These are phyloP conservation scores for Citrus unshiu DNA, from an alignment of 345 rosid species.

Conservation along the genomic window DNA sequence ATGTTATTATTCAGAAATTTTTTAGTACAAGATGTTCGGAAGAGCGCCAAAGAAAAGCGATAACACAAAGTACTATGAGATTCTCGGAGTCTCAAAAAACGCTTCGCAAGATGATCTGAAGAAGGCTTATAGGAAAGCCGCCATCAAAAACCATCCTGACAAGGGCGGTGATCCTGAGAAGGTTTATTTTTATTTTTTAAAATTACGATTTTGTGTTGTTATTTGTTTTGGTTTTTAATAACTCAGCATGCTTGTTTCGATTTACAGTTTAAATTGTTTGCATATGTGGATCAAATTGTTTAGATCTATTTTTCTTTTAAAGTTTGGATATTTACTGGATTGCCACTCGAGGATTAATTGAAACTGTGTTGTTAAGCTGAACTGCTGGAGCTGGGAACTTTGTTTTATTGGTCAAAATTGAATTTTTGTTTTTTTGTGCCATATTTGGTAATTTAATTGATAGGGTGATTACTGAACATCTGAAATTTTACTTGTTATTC, in stretches of 20 bases:
- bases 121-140: conserved; percentile 68
- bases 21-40: conserved; percentile 39
- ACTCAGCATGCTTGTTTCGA: background rate
- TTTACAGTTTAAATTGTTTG: background rate
- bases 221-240: too few relatives aligned
- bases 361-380: background rate
- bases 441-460: background rate
- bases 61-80: conserved; percentile 62
- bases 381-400: background rate
- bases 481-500: background rate
- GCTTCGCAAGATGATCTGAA: conserved; percentile 60
- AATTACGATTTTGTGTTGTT: background rate
- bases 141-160: conserved; percentile 70
- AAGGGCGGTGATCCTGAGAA: conserved; percentile 77
- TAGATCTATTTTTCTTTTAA: background rate
- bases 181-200: conserved; percentile 12
- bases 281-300: background rate
- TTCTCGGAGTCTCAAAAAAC: conserved; percentile 53
- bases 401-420: background rate
- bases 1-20: too few relatives aligned
- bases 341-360: background rate
- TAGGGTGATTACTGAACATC: background rate
- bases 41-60: conserved; percentile 68
- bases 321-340: background rate
- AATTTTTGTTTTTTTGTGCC: background rate